phyloP scores from a whole-genome alignment of 306 rosid genomes.

The Begonia fuchsioides region DNA sequence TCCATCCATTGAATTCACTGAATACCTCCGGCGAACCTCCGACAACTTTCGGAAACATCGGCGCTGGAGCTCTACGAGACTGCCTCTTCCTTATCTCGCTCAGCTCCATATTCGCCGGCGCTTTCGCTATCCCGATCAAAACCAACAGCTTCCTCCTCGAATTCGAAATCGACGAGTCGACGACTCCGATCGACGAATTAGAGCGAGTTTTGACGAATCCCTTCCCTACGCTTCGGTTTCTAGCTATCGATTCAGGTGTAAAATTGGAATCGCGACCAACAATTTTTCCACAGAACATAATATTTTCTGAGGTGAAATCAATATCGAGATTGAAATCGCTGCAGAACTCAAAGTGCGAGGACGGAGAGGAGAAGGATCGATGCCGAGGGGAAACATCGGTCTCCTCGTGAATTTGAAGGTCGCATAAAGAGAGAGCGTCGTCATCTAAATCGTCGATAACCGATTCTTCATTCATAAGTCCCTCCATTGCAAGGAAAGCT shows the following conservation, averaged over 20 bases:
- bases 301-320: background rate
- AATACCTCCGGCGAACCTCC: constrained; percentile 5
- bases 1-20: background rate
- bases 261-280: background rate
- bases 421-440: constrained; percentile 27
- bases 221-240: constrained; percentile 2
- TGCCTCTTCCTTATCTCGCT: constrained; percentile 29
- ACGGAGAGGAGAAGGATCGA: background rate
- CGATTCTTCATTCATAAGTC: background rate
- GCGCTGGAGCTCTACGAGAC: constrained; percentile 11
- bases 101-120: constrained; percentile 27
- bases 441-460: constrained; percentile 6
- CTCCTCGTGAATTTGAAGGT: constrained; percentile 11
- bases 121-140: constrained; percentile 21
- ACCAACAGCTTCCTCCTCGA: constrained; percentile 13
- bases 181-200: background rate
- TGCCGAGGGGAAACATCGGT: background rate
- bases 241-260: constrained; percentile 9
- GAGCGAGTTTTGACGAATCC: background rate
- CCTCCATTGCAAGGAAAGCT: constrained; percentile 1
- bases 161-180: background rate
- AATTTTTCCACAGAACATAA: constrained; percentile 18
- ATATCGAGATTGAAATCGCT: constrained; percentile 4
- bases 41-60: constrained; percentile 13
- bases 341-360: constrained; percentile 18